phyloP scores from a whole-genome alignment of 257 asterid genomes.

The Scutellaria barbata region DNA sequence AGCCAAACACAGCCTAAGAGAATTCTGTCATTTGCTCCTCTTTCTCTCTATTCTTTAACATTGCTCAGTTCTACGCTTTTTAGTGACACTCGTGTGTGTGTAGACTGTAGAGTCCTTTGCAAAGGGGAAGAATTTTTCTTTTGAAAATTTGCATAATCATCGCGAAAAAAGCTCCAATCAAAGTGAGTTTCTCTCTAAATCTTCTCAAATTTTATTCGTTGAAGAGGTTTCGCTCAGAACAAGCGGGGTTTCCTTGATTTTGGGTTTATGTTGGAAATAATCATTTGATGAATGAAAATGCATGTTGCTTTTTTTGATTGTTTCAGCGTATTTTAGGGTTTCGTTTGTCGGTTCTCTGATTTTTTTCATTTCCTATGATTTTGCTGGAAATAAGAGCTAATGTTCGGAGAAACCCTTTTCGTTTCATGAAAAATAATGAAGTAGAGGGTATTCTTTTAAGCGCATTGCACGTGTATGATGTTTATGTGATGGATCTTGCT shows the following conservation, averaged over 20 bases:
- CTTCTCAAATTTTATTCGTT: neutral
- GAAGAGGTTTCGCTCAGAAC: slow-evolving; percentile 4
- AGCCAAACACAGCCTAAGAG: too few relatives aligned
- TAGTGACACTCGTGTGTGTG: slow-evolving; percentile 6
- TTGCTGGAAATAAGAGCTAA: neutral
- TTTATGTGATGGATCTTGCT: neutral
- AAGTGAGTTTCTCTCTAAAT: slow-evolving; percentile 22
- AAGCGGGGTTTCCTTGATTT: slow-evolving; percentile 2
- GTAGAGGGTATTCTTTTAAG: neutral
- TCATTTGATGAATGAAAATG: slow-evolving; percentile 27
- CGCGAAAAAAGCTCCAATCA: neutral
- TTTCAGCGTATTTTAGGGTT: neutral
- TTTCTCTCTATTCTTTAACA: too few relatives aligned
- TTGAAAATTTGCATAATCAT: neutral
- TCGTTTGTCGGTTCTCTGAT: neutral
- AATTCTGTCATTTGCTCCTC: too few relatives aligned
- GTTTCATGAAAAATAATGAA: neutral
- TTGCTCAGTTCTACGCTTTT: neutral
- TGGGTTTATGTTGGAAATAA: slow-evolving; percentile 19
- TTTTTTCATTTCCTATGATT: neutral
- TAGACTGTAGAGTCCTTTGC: neutral
- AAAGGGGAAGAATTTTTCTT: neutral
- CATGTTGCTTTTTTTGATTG: slow-evolving; percentile 24
- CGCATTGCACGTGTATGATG: slow-evolving; percentile 25
- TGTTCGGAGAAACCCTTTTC: neutral